Percentiles rank a stretch among this genome's conserved stretches.
Conservation (phyloP, 2,329 filamentous ascomycete species). For the Pseudonectria buxi region DNA sequence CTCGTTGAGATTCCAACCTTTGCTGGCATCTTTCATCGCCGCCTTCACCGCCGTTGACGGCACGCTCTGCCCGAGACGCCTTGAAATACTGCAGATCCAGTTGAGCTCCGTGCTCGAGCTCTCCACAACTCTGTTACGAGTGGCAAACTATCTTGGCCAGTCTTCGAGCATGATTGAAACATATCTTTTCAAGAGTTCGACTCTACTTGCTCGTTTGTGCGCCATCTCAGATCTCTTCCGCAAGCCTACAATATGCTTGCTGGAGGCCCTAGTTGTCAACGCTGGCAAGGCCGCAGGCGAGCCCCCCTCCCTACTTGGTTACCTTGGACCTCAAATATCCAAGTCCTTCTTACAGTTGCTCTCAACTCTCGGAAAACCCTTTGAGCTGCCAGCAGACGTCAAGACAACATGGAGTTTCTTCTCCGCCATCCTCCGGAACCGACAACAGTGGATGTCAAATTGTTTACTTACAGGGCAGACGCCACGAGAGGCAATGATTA, state of each 20-base stretch:
- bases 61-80: slow-evolving; percentile 54
- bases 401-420: slow-evolving; percentile 77
- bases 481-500: slow-evolving; percentile 65
- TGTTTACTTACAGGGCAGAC: slow-evolving; percentile 85
- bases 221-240: slow-evolving; percentile 62
- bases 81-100: slow-evolving; percentile 52
- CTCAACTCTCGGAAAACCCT: slow-evolving; percentile 68
- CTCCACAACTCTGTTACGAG: slow-evolving; percentile 62
- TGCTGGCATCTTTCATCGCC: slow-evolving; percentile 60
- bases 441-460: slow-evolving; percentile 94
- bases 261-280: slow-evolving; percentile 67
- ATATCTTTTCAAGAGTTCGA: slow-evolving; percentile 74
- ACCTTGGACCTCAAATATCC: slow-evolving; percentile 74
- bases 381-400: slow-evolving; percentile 58
- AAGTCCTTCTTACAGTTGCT: slow-evolving; percentile 78
- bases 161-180: slow-evolving; percentile 63
- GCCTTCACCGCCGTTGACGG: slow-evolving; percentile 43
- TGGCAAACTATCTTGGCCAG: slow-evolving; percentile 57
- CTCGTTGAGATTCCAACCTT: slow-evolving; percentile 68
- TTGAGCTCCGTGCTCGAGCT: slow-evolving; percentile 59
- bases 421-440: slow-evolving; percentile 76
- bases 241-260: slow-evolving; percentile 57
- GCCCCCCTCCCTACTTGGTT: slow-evolving; percentile 87
- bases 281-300: slow-evolving; percentile 62
- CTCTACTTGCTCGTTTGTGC: slow-evolving; percentile 70